A percentile compares a stretch with the other conserved stretches of the same genome.
Conservation (phyloP, 208 protist species). For the Histomonas meleagridis region DNA sequence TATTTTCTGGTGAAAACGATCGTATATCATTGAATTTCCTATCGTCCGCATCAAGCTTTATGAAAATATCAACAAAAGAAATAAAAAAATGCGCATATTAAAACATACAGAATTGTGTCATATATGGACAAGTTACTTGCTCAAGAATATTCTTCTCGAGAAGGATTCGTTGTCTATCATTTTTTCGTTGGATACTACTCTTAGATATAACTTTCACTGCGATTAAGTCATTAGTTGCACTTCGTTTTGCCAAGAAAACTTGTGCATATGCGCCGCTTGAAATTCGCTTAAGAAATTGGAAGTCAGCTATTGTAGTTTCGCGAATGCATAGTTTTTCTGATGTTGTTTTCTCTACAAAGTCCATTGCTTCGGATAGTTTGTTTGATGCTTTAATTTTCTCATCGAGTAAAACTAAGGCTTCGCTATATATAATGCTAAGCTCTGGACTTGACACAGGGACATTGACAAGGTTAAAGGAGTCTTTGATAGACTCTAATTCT, state of each 20-base stretch:
- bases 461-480: background rate
- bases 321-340: background rate
- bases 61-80: too few species aligned
- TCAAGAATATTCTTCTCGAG: background rate
- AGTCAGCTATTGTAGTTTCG: background rate
- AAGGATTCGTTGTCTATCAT: background rate
- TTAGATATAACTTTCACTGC: slow-evolving; percentile 3
- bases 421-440: background rate
- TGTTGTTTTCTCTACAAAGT: background rate
- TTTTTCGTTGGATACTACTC: background rate
- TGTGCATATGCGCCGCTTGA: background rate
- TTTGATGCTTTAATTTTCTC: background rate
- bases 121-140: background rate
- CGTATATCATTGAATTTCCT: too few species aligned
- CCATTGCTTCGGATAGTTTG: background rate
- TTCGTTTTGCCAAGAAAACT: background rate
- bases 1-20: too few species aligned
- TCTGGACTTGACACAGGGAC: too few species aligned
- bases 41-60: too few species aligned
- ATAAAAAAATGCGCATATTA: too few species aligned
- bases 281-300: slow-evolving; percentile 29
- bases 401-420: background rate
- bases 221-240: background rate
- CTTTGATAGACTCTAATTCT: background rate
- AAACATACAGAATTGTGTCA: background rate